A percentile compares a stretch with the other conserved stretches of the same genome.
phyloP scores from a whole-genome alignment of 2,329 filamentous ascomycete species.

The Aspergillus neoniger region DNA sequence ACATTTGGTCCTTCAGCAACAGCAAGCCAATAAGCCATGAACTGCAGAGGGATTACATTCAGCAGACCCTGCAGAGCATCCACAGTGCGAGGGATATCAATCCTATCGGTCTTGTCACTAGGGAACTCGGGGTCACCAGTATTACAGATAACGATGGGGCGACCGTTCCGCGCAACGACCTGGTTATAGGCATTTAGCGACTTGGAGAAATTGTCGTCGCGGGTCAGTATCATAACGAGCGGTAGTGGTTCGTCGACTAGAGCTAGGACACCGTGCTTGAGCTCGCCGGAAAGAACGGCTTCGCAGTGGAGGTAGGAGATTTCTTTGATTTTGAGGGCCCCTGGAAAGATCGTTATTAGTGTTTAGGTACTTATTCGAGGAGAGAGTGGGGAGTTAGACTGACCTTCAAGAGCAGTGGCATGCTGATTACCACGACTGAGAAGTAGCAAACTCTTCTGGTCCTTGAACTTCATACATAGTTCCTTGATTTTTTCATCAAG shows the following conservation, averaged over 20 bases:
- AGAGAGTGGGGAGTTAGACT: slow-evolving; percentile 18
- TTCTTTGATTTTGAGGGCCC: slow-evolving; percentile 99
- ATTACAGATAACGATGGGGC: slow-evolving; percentile 99
- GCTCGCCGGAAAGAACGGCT: slow-evolving; percentile 98
- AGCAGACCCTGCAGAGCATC: slow-evolving; percentile 94
- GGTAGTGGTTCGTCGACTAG: slow-evolving; percentile 97
- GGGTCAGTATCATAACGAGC: slow-evolving; percentile 99
- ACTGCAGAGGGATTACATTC: slow-evolving; percentile 95
- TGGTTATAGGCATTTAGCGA: slow-evolving; percentile 99
- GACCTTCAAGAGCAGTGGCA: slow-evolving; percentile 86
- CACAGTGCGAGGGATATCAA: slow-evolving; percentile 93
- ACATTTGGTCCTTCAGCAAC: slow-evolving; percentile 96
- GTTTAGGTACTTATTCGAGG: not conserved
- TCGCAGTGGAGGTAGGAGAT: slow-evolving; percentile 99
- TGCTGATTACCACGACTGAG: slow-evolving; percentile 95
- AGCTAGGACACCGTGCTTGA: slow-evolving; percentile 97
- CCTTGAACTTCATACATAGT: slow-evolving; percentile 89
- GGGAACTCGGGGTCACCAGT: slow-evolving; percentile 85
- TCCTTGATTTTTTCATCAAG: slow-evolving; percentile 93
- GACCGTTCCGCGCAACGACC: slow-evolving; percentile 92
- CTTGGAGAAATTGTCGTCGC: slow-evolving; percentile 95
- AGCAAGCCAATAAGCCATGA: slow-evolving; percentile 98
- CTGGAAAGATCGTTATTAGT: slow-evolving; percentile 33
- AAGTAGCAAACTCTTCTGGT: slow-evolving; percentile 93
- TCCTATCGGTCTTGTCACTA: slow-evolving; percentile 85